These are phyloP conservation scores for Teratosphaeria nubilosa DNA, from an alignment of 2,329 filamentous ascomycete genomes.

Conservation along the genomic window DNA sequence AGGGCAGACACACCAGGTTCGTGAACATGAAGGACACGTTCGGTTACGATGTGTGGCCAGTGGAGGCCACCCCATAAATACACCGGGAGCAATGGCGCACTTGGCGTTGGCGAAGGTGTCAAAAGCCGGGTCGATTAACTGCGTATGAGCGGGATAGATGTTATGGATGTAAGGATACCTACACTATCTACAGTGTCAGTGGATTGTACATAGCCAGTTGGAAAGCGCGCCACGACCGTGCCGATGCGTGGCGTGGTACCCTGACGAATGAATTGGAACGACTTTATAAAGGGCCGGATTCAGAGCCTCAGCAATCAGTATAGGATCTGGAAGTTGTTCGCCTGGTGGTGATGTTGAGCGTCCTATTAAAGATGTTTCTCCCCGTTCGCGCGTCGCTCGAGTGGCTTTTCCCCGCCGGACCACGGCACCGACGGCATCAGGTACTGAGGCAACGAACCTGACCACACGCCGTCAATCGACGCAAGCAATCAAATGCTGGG, in stretches of 20 bases:
- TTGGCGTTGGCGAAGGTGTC: neutral
- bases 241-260: neutral
- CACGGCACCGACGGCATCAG: no score
- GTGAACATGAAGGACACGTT: constrained; percentile 79
- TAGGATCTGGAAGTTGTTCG: neutral
- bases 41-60: constrained; percentile 55
- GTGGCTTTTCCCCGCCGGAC: no score
- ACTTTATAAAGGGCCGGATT: neutral
- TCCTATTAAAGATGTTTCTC: no score
- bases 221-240: neutral
- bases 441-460: no score
- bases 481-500: neutral
- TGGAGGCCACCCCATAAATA: constrained; percentile 19
- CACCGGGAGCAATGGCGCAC: neutral
- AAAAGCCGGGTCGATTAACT: neutral
- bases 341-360: no score
- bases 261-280: neutral
- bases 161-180: neutral
- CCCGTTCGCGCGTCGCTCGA: no score
- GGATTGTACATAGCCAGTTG: neutral
- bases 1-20: constrained; percentile 58
- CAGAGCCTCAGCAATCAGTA: neutral
- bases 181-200: neutral
- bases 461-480: neutral
- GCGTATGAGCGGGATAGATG: neutral